Evolutionary conservation across 148 eudicot species (phyloP).

Genomic region (Nepenthes gracilis): DNA sequence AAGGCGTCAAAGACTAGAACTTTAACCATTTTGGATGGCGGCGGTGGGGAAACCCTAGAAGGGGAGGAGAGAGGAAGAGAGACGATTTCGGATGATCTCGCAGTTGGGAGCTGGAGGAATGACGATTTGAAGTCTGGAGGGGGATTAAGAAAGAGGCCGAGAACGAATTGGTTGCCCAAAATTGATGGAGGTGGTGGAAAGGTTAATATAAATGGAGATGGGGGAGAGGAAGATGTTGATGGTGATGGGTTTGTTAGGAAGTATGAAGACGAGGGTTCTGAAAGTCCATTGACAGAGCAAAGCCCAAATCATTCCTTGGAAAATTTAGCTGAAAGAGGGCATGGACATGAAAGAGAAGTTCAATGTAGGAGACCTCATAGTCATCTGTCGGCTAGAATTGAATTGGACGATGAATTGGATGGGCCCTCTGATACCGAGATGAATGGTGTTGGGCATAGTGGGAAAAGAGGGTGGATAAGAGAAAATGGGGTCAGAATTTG

Average conservation of each 20-base stretch:
- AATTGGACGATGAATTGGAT: constrained; percentile 14
- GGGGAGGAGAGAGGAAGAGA: constrained; percentile 12
- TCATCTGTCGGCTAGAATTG: constrained; percentile 1
- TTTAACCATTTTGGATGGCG: constrained; percentile 10
- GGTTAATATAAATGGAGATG: background rate
- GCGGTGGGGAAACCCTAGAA: constrained; percentile 11
- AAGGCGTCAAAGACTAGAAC: constrained; percentile 15
- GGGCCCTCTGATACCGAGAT: constrained; percentile 20
- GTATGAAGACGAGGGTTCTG: constrained; percentile 20
- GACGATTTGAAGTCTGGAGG: constrained; percentile 20
- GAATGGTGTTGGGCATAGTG: constrained; percentile 17
- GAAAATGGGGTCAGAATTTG: constrained; percentile 47
- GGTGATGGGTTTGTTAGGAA: constrained; percentile 24
- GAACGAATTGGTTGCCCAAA: constrained; percentile 26
- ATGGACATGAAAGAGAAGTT: constrained; percentile 20
- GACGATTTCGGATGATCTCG: constrained; percentile 12
- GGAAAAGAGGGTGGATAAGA: constrained; percentile 11
- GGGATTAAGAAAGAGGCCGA: constrained; percentile 14
- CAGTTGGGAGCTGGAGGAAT: constrained; percentile 22
- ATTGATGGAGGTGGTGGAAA: constrained; percentile 7
- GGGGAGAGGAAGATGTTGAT: constrained; percentile 9
- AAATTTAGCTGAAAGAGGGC: constrained; percentile 2
- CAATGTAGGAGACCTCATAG: constrained; percentile 17
- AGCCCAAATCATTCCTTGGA: constrained; percentile 33
- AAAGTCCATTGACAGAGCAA: constrained; percentile 28